Conservation (phyloP, 495 filamentous ascomycete genomes). For the Annulohypoxylon stygium region DNA sequence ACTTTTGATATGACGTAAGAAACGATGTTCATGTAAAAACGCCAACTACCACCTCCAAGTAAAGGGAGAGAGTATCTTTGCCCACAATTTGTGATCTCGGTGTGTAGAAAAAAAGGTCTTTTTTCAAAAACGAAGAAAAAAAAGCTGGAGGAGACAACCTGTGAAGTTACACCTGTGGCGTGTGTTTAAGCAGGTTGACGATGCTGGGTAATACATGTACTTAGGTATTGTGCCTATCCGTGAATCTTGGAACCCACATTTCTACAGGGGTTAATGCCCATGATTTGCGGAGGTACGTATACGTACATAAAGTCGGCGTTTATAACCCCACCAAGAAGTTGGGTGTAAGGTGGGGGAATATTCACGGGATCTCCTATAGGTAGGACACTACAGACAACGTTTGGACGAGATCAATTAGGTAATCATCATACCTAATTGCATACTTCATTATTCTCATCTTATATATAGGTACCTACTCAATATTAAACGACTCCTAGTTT, state of each 20-base stretch:
- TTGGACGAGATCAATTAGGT: background rate
- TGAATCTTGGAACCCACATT: background rate
- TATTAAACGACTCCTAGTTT: too few species aligned
- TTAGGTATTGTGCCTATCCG: background rate
- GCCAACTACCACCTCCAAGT: too few species aligned
- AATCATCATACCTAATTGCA: background rate
- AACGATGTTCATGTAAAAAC: too few species aligned
- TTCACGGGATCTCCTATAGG: background rate
- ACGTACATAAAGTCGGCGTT: background rate
- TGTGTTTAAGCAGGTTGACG: slow-evolving; percentile 3
- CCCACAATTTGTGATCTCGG: background rate
- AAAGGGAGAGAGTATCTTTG: too few species aligned
- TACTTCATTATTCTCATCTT: background rate
- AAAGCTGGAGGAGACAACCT: background rate
- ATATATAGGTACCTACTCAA: too few species aligned
- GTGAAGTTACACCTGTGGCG: slow-evolving; percentile 15
- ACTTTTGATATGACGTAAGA: too few species aligned
- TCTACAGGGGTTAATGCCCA: background rate
- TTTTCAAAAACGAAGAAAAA: background rate
- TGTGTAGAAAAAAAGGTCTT: background rate
- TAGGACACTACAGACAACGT: background rate
- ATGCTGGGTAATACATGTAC: background rate
- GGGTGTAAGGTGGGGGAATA: slow-evolving; percentile 6
- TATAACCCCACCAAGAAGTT: slow-evolving; percentile 2
- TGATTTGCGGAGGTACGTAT: slow-evolving; percentile 3